phyloP scores from a whole-genome alignment of 768 basidiomycete species.

The Psilocybe azurescens region DNA sequence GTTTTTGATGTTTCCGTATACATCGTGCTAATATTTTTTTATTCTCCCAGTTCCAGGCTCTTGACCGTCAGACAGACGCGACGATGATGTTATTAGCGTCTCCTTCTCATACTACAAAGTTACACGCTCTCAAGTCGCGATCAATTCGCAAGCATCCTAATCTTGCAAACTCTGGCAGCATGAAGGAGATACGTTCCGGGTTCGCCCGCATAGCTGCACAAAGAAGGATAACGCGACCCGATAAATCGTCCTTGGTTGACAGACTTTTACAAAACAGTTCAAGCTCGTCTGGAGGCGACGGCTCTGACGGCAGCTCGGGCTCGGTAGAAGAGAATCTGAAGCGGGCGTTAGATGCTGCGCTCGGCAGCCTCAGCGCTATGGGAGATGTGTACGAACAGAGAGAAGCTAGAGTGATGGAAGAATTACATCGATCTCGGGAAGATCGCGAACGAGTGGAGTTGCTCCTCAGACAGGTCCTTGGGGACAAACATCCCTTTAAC shows the following conservation, averaged over 20 bases:
- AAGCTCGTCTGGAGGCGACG: conserved; percentile 52
- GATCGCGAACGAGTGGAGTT: conserved; percentile 73
- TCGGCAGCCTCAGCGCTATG: conserved; percentile 69
- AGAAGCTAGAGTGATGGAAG: conserved; percentile 72
- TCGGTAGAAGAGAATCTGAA: conserved; percentile 68
- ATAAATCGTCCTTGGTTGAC: conserved; percentile 49
- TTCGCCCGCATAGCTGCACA: conserved; percentile 67
- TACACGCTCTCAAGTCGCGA: conserved; percentile 69
- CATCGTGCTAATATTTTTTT: background rate
- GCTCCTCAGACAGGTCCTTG: conserved; percentile 68
- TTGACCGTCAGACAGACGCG: conserved; percentile 83
- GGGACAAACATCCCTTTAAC: conserved; percentile 31
- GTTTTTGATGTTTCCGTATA: background rate
- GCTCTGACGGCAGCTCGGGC: conserved; percentile 58
- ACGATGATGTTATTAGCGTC: conserved; percentile 78
- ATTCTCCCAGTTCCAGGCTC: conserved; percentile 65
- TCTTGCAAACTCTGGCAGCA: conserved; percentile 50
- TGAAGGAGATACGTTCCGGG: conserved; percentile 56
- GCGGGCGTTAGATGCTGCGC: conserved; percentile 68
- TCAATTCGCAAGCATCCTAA: conserved; percentile 64
- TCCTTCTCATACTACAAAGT: conserved; percentile 72
- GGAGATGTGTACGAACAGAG: conserved; percentile 71
- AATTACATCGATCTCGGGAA: conserved; percentile 66
- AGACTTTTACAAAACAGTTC: conserved; percentile 50
- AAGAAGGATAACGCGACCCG: conserved; percentile 51